These are phyloP conservation scores for Umbellularia californica DNA, from an alignment of 164 flowering plant species.

Conservation along the genomic window DNA sequence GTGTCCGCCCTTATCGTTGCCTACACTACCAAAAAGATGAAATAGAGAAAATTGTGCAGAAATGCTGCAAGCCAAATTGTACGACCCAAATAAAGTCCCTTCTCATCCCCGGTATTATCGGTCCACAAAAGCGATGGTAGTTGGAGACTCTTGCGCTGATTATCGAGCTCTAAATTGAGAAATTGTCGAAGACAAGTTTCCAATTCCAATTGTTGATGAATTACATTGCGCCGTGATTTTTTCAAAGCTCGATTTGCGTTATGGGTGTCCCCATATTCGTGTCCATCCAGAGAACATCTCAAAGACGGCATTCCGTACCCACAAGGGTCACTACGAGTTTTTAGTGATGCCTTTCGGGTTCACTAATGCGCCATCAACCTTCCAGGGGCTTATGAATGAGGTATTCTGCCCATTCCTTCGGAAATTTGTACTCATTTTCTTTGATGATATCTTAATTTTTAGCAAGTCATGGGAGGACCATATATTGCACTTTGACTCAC, in stretches of 20 bases:
- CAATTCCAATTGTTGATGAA: not conserved
- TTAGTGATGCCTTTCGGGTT: not conserved
- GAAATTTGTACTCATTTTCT: not conserved
- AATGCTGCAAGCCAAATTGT: not conserved
- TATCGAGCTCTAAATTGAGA: not conserved
- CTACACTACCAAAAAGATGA: not conserved
- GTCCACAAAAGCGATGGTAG: not conserved
- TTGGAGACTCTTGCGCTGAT: not conserved
- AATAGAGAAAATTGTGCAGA: not conserved
- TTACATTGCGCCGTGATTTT: not conserved
- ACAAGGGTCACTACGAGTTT: not conserved
- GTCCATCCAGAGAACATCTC: not conserved
- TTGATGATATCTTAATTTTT: not conserved
- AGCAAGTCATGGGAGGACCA: not conserved
- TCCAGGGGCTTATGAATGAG: not conserved
- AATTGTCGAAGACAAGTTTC: not conserved
- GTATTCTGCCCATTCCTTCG: not conserved
- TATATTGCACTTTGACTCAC: not conserved
- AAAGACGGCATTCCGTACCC: not conserved
- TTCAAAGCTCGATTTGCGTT: not conserved
- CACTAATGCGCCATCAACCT: not conserved
- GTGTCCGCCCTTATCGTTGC: not conserved
- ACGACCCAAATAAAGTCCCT: not conserved
- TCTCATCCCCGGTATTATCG: not conserved
- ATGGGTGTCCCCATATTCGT: not conserved